Base-by-base conservation (phyloP, 805 yeast genomes). In the Metschnikowia cerradonensis region DNA sequence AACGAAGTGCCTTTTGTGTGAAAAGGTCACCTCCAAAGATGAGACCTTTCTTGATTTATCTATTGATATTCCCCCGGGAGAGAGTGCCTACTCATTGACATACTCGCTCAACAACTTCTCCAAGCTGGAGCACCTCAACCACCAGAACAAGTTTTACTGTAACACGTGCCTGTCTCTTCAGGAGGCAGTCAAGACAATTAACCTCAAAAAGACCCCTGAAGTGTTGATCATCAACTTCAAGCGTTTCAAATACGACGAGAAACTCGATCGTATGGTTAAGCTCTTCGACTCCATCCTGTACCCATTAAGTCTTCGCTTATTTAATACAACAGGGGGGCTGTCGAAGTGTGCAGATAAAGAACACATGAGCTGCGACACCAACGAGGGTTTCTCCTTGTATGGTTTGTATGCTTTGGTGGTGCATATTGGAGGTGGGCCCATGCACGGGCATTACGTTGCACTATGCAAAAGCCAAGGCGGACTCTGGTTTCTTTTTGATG, bases 381-480 rank as follows among this genome's bases (percentile, higher is more conserved):
- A 38, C 5, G 45, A 45, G 6, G 52, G 48, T 10, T 66, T 66
- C 48, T 59, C 65, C 10, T 73, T 84, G 17, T 94, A 90, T 62
- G 96, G 91, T 60, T 70, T 94, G 46, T 86, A 83, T 55, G 89
- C 92, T 0, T 84, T 92, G 40, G 94, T 94, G 11, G 90, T 94
- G 10, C 99, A 94, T 64, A 83, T 94, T 58, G 99, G 99, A 5
- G 96, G 97, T 3, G 97, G 98, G 0, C 97, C 98, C 1, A 90
- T 90, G 72, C 97, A 91, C 68, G 99, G 99, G 0, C 99, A 94
- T 65, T 94, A 94, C 66, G 92, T 94, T 8, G 79, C 96, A 0
- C 72, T 94, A 4, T 86, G 94, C 52, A 90, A 90, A 63, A 85
- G 90, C 4, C 83, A 80, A 48, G 75, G 79, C 20, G 80, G 81